Evolutionary conservation across 2,329 filamentous ascomycete species (phyloP).

Genomic region (Orbilia javanica): DNA sequence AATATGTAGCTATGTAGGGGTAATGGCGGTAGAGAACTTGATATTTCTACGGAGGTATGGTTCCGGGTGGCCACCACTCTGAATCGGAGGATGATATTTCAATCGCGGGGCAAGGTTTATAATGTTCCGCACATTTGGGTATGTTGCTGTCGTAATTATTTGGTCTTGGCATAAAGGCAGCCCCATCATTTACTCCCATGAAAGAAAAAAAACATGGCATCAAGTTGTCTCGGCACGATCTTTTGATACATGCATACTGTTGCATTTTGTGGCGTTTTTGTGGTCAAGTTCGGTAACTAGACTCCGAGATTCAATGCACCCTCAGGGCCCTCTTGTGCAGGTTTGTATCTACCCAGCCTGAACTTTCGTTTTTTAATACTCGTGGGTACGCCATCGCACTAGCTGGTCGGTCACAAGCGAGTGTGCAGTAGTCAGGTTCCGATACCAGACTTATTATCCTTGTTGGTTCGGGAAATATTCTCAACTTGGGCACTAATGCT

Average conservation of each 20-base stretch:
- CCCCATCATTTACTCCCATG: background rate
- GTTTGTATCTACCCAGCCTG: background rate
- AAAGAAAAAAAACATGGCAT: background rate
- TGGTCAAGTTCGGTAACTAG: conserved; percentile 15
- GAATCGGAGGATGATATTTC: background rate
- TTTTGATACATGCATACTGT: background rate
- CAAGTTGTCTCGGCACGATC: conserved; percentile 6
- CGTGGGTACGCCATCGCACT: conserved; percentile 7
- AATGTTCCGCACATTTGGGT: background rate
- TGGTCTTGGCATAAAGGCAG: background rate
- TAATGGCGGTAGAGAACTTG: background rate
- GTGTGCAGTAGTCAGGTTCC: conserved; percentile 1
- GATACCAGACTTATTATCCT: conserved; percentile 13
- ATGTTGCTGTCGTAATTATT: background rate
- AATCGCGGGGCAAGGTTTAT: background rate
- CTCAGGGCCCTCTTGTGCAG: background rate
- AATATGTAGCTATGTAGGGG: background rate
- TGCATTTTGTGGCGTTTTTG: conserved; percentile 17
- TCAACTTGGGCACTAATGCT: conserved; percentile 14
- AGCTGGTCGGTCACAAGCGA: conserved; percentile 18
- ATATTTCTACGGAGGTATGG: background rate
- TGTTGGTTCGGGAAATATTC: conserved; percentile 9
- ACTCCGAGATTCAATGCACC: conserved; percentile 4
- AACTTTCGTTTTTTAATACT: background rate
- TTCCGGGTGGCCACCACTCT: background rate